These are phyloP conservation scores for Iris macrosiphon DNA, from an alignment of 106 monocot genomes.

Conservation along the genomic window DNA sequence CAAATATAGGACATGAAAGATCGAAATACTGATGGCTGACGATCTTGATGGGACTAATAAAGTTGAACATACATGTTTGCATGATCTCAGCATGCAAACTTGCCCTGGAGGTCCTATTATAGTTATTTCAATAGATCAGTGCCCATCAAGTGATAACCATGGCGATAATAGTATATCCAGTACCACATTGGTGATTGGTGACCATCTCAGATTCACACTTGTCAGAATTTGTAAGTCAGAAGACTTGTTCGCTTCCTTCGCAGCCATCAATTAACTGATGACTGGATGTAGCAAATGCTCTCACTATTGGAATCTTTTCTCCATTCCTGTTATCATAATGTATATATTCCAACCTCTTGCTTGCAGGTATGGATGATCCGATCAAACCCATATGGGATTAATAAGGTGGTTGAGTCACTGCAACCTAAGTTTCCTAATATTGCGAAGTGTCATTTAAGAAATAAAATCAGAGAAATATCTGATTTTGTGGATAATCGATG, in stretches of 20 bases:
- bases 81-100: conserved; percentile 52
- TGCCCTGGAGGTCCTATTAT: conserved; percentile 41
- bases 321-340: too few relatives aligned
- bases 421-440: conserved; percentile 46
- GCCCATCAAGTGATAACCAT: conserved; percentile 22
- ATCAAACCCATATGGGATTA: conserved; percentile 44
- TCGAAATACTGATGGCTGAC: conserved; percentile 16
- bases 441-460: conserved; percentile 58
- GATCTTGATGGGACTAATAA: conserved; percentile 25
- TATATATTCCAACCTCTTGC: neutral
- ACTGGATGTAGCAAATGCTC: neutral
- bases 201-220: conserved; percentile 47
- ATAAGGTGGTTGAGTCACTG: conserved; percentile 56
- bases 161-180: conserved; percentile 9
- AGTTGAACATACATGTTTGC: conserved; percentile 63
- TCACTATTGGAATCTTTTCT: too few relatives aligned
- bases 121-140: conserved; percentile 21
- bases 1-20: conserved; percentile 73
- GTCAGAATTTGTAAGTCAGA: conserved; percentile 68
- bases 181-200: conserved; percentile 3
- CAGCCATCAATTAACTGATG: neutral
- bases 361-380: conserved; percentile 50
- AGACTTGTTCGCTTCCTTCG: neutral
- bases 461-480: conserved; percentile 61
- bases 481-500: conserved; percentile 73